Evolutionary conservation across 441 rosid species (phyloP).

Genomic region (Erysimum cheiri): DNA sequence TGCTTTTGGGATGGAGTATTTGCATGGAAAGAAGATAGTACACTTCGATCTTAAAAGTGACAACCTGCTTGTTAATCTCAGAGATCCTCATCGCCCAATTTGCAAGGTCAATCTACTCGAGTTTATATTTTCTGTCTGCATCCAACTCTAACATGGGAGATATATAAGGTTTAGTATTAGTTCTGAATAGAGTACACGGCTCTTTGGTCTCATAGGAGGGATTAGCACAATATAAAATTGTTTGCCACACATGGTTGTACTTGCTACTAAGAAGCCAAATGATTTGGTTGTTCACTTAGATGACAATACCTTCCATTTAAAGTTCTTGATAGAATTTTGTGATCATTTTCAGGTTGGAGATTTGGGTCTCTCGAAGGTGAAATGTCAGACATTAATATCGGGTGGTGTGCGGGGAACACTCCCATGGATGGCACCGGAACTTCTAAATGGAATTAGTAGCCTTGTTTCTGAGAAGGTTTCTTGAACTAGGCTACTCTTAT

Average conservation of each 20-base stretch:
- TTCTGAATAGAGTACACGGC: neutral
- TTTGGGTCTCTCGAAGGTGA: conserved; percentile 22
- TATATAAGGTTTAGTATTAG: neutral
- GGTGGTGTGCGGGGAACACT: conserved; percentile 23
- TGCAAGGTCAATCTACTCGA: neutral
- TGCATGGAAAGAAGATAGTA: conserved; percentile 19
- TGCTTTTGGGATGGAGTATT: conserved; percentile 14
- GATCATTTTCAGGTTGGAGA: neutral
- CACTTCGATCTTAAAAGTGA: conserved; percentile 25
- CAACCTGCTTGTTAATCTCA: conserved; percentile 1
- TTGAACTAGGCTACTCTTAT: neutral
- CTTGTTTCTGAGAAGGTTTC: conserved; percentile 17
- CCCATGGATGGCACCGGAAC: conserved; percentile 19
- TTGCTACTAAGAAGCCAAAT: neutral
- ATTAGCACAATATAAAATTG: neutral
- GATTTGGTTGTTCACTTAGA: neutral
- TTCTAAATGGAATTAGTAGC: conserved; percentile 14
- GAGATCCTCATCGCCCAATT: conserved; percentile 18
- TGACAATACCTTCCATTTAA: neutral
- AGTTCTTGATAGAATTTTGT: neutral
- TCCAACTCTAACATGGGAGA: neutral
- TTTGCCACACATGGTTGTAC: neutral
- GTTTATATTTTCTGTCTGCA: neutral
- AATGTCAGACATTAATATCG: conserved; percentile 15
- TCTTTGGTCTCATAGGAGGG: neutral